Conservation (phyloP, 192 early-diverging fungal genomes). For the Coemansia sp. region DNA sequence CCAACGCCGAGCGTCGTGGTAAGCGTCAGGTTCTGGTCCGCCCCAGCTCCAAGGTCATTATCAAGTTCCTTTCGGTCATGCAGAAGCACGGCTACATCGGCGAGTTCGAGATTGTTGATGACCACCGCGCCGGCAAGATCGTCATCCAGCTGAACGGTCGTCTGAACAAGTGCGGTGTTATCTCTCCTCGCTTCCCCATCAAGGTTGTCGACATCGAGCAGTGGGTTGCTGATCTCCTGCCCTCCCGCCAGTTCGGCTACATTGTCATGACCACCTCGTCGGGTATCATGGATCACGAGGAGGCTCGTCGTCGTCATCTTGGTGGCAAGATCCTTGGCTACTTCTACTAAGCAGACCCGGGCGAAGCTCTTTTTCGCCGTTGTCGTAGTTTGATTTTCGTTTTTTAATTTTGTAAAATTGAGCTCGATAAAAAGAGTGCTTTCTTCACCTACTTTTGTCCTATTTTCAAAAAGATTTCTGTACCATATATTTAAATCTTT, state of each 20-base stretch:
- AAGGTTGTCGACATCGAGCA: slow-evolving; percentile 92
- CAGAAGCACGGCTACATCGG: slow-evolving; percentile 99
- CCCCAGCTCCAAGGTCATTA: slow-evolving; percentile 96
- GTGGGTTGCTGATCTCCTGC: slow-evolving; percentile 95
- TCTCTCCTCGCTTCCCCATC: slow-evolving; percentile 98
- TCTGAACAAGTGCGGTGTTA: slow-evolving; percentile 99
- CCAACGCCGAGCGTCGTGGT: slow-evolving; percentile 98
- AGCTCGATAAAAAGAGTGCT: too few species aligned
- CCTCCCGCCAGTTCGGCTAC: slow-evolving; percentile 98
- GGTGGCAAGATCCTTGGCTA: slow-evolving; percentile 98
- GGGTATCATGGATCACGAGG: slow-evolving; percentile 99
- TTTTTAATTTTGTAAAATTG: not conserved
- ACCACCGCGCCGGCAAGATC: slow-evolving; percentile 97
- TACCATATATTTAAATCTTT: too few species aligned
- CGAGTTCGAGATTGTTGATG: slow-evolving; percentile 98
- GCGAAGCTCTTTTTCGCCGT: not conserved
- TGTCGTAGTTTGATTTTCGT: not conserved
- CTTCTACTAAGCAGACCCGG: slow-evolving; percentile 68
- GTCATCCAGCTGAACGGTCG: slow-evolving; percentile 98
- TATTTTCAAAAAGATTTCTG: too few species aligned
- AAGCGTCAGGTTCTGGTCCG: slow-evolving; percentile 98
- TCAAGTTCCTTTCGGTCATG: slow-evolving; percentile 99
- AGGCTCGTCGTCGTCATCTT: slow-evolving; percentile 94
- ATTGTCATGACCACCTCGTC: slow-evolving; percentile 88
- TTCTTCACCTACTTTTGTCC: too few species aligned